These are phyloP conservation scores for Phanerodontia chrysosporium DNA, from an alignment of 768 basidiomycete species.

Conservation along the genomic window DNA sequence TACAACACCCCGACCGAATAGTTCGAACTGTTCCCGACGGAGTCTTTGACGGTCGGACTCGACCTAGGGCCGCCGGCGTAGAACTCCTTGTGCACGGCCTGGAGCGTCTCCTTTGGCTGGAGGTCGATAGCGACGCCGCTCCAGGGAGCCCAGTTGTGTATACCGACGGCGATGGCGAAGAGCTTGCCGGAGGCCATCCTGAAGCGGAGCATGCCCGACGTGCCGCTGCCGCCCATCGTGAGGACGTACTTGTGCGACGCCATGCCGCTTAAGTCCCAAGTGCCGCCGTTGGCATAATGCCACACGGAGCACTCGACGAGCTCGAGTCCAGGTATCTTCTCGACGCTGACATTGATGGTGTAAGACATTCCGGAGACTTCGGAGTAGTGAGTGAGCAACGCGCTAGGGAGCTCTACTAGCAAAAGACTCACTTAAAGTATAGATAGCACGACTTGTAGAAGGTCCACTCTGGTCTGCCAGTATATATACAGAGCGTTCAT, in stretches of 20 bases:
- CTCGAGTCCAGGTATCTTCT: not conserved
- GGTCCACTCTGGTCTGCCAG: no score
- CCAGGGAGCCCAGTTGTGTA: not conserved
- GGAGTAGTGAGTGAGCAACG: no score
- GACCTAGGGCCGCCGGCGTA: not conserved
- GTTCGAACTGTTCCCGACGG: not conserved
- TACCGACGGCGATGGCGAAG: not conserved
- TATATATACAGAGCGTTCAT: no score
- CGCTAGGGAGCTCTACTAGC: no score
- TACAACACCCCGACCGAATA: not conserved
- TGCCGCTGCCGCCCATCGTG: not conserved
- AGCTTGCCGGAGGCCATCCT: not conserved
- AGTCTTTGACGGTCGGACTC: not conserved
- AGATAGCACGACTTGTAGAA: no score
- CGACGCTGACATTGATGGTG: not conserved
- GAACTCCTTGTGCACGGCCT: conserved; percentile 2
- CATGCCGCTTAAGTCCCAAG: not conserved
- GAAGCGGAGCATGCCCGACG: conserved; percentile 4
- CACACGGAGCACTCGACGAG: not conserved
- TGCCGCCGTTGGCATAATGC: conserved; percentile 1
- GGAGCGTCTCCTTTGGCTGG: not conserved
- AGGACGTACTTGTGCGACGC: not conserved
- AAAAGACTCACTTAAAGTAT: no score
- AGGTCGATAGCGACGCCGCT: conserved; percentile 1
- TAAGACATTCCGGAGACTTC: no score